Evolutionary conservation across 768 basidiomycete genomes (phyloP).

Genomic region (Podaxis mareebaensis): DNA sequence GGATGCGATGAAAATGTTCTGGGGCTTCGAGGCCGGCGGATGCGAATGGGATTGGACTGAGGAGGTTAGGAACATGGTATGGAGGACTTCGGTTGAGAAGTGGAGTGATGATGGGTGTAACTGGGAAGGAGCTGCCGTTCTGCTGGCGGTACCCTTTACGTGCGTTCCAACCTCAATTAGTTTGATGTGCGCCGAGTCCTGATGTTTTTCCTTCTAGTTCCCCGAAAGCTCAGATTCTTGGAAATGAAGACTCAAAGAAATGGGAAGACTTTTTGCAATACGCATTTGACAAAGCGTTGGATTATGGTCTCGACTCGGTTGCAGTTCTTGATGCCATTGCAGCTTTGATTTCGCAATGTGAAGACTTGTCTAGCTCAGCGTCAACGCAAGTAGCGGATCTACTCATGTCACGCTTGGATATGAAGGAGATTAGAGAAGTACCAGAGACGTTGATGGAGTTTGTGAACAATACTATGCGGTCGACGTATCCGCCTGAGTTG

Average conservation of each 20-base stretch:
- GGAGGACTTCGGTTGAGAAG: slow-evolving; percentile 54
- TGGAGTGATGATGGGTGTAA: slow-evolving; percentile 52
- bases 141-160: slow-evolving; percentile 67
- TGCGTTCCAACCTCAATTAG: slow-evolving; percentile 30
- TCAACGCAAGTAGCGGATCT: slow-evolving; percentile 61
- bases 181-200: not conserved
- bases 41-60: slow-evolving; percentile 40
- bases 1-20: slow-evolving; percentile 53
- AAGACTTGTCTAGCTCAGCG: slow-evolving; percentile 31
- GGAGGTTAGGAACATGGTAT: slow-evolving; percentile 50
- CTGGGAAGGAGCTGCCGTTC: slow-evolving; percentile 56
- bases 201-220: slow-evolving; percentile 11
- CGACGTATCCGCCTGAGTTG: slow-evolving; percentile 67
- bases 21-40: slow-evolving; percentile 38
- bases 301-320: slow-evolving; percentile 55
- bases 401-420: slow-evolving; percentile 55
- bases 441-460: slow-evolving; percentile 59
- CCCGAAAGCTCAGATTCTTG: slow-evolving; percentile 9
- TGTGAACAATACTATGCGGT: slow-evolving; percentile 56
- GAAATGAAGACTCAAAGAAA: slow-evolving; percentile 45
- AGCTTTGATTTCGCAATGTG: slow-evolving; percentile 39
- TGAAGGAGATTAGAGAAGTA: slow-evolving; percentile 49
- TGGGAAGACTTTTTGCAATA: slow-evolving; percentile 64
- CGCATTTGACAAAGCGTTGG: slow-evolving; percentile 56
- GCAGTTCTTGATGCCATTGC: slow-evolving; percentile 61